These are phyloP conservation scores for Aspergillus asperescens DNA, from an alignment of 495 filamentous ascomycete species.

Conservation along the genomic window DNA sequence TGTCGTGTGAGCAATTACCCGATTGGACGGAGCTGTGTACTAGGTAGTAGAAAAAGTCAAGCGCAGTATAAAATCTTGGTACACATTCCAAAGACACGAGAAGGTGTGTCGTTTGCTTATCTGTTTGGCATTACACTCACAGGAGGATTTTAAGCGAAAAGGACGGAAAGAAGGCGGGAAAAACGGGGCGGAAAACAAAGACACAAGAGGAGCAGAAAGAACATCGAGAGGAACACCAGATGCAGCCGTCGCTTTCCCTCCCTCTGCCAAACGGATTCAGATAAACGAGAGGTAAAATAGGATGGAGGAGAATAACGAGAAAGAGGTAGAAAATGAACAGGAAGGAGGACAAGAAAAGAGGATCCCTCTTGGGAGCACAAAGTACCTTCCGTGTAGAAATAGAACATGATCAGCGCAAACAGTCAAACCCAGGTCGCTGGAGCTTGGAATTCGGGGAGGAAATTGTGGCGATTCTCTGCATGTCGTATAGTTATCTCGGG, in stretches of 20 bases:
- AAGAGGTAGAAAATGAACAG: constrained; percentile 18
- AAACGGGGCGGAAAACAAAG: constrained; percentile 11
- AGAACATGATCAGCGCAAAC: constrained; percentile 20
- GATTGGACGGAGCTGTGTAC: background rate
- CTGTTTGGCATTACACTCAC: constrained; percentile 32
- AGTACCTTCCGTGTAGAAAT: constrained; percentile 25
- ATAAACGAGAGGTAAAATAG: constrained; percentile 29
- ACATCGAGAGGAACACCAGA: constrained; percentile 26
- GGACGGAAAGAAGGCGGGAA: constrained; percentile 16
- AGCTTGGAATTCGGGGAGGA: constrained; percentile 17
- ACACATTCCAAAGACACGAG: constrained; percentile 23
- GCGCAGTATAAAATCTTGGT: constrained; percentile 10
- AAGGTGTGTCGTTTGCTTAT: constrained; percentile 30
- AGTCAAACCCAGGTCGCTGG: constrained; percentile 20
- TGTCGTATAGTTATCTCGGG: constrained; percentile 17
- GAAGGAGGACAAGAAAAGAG: constrained; percentile 15
- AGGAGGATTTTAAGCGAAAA: constrained; percentile 26
- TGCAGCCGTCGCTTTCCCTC: constrained; percentile 33
- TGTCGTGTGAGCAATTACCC: constrained; percentile 7
- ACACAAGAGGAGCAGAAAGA: constrained; percentile 24
- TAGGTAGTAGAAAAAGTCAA: background rate
- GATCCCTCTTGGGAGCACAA: constrained; percentile 17
- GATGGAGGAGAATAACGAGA: constrained; percentile 4
- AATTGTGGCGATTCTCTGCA: constrained; percentile 20
- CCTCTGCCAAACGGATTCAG: constrained; percentile 31